Conservation (phyloP, 768 basidiomycete genomes). For the Pluteus cervinus region DNA sequence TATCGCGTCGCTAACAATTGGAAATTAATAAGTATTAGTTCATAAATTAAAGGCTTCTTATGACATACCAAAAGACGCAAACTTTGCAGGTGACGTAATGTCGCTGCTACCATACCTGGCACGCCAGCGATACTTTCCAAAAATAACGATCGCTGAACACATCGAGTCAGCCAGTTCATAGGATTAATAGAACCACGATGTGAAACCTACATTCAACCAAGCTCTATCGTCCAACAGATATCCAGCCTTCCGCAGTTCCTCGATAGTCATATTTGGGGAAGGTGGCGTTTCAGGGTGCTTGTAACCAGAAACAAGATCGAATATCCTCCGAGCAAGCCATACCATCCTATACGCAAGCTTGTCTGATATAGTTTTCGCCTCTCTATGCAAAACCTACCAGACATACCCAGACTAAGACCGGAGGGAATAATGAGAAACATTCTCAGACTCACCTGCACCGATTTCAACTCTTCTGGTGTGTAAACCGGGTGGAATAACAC, state of each 20-base stretch:
- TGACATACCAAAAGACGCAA: constrained; percentile 75
- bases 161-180: constrained; percentile 3
- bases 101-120: constrained; percentile 93
- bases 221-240: constrained; percentile 67
- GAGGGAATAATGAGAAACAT: constrained; percentile 3
- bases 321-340: constrained; percentile 51
- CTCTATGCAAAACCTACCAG: constrained; percentile 60
- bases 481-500: constrained; percentile 94
- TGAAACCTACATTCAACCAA: constrained; percentile 63
- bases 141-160: constrained; percentile 42
- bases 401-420: background rate
- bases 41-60: background rate
- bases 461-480: constrained; percentile 60
- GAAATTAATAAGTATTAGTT: constrained; percentile 2
- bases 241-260: constrained; percentile 69
- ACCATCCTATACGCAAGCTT: constrained; percentile 67
- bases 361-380: constrained; percentile 63
- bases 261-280: constrained; percentile 56
- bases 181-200: background rate
- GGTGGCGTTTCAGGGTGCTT: constrained; percentile 65
- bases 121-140: constrained; percentile 92
- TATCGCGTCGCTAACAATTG: constrained; percentile 38
- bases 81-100: constrained; percentile 81
- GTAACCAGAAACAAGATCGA: constrained; percentile 85
- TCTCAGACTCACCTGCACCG: constrained; percentile 51